phyloP scores from a whole-genome alignment of 208 protist species.

The Trypanosoma caninum region DNA sequence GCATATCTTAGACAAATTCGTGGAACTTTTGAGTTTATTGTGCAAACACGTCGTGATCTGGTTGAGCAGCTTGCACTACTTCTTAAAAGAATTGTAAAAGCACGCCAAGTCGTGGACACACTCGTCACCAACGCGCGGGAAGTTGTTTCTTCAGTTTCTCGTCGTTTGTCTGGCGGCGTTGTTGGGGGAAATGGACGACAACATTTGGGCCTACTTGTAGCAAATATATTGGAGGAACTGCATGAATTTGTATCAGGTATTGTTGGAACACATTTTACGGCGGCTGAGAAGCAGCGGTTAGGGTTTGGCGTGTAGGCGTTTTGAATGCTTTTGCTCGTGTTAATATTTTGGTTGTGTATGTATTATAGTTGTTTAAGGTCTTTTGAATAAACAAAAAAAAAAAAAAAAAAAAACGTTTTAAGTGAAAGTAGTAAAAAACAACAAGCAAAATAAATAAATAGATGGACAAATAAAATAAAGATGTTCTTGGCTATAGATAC shows the following conservation, averaged over 20 bases:
- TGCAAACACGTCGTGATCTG: conserved; percentile 61
- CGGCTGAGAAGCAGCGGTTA: conserved; percentile 62
- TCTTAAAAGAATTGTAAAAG: conserved; percentile 47
- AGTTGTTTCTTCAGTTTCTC: background rate
- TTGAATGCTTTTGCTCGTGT: background rate
- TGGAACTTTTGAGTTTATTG: conserved; percentile 79
- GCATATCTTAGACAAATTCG: conserved; percentile 61
- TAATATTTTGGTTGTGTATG: background rate
- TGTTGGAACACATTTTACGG: conserved; percentile 46
- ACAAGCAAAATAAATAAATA: background rate
- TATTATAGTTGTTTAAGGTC: background rate
- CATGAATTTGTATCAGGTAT: conserved; percentile 45
- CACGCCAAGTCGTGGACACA: conserved; percentile 62
- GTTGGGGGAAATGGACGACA: conserved; percentile 4
- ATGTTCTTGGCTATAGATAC: no score
- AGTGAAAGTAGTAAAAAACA: no score
- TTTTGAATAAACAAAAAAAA: background rate
- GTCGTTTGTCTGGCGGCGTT: background rate
- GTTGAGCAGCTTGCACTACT: conserved; percentile 65
- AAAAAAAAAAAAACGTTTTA: no score
- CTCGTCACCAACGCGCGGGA: conserved; percentile 33
- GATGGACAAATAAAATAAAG: background rate
- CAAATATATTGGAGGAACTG: conserved; percentile 59
- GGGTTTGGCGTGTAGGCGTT: conserved; percentile 21
- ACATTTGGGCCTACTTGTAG: conserved; percentile 35